Percentiles rank a stretch among this genome's conserved stretches.
Evolutionary conservation across 192 early-diverging fungal genomes (phyloP).

Genomic region (Umbelopsis sp.): DNA sequence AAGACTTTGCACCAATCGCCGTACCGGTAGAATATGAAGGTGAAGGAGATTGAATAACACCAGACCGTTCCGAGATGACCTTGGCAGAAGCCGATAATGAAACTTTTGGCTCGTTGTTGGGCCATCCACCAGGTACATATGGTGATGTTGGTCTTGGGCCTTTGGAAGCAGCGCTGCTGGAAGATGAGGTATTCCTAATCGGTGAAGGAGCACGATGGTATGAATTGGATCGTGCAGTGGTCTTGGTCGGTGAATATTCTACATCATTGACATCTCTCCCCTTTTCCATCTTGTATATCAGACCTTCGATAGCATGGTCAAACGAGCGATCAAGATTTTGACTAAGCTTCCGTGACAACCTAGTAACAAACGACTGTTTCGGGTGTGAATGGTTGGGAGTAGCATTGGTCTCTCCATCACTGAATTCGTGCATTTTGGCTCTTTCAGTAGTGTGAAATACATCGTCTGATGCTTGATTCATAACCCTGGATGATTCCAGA

Average conservation of each 20-base stretch:
- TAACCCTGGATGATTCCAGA: not conserved
- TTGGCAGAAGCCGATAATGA: slow-evolving; percentile 6
- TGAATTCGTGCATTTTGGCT: not conserved
- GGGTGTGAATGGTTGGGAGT: not conserved
- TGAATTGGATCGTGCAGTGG: not conserved
- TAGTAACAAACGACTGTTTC: not conserved
- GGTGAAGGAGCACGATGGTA: not conserved
- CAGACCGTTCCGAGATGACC: not conserved
- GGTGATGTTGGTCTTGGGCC: not conserved
- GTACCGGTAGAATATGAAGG: slow-evolving; percentile 10
- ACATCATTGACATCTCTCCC: not conserved
- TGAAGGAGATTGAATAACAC: not conserved
- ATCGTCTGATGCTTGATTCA: slow-evolving; percentile 10
- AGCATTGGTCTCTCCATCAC: not conserved
- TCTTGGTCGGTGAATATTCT: not conserved
- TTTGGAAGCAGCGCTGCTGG: not conserved
- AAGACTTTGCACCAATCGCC: not conserved
- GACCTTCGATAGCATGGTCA: not conserved
- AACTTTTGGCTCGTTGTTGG: not conserved
- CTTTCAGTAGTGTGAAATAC: slow-evolving; percentile 12
- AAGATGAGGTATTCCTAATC: not conserved
- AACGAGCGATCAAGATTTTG: slow-evolving; percentile 10
- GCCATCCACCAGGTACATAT: slow-evolving; percentile 7
- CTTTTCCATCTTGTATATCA: slow-evolving; percentile 2
- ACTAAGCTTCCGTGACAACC: slow-evolving; percentile 3